Evolutionary conservation across 2,329 filamentous ascomycete species (phyloP).

Genomic region (Onygenales sp.): DNA sequence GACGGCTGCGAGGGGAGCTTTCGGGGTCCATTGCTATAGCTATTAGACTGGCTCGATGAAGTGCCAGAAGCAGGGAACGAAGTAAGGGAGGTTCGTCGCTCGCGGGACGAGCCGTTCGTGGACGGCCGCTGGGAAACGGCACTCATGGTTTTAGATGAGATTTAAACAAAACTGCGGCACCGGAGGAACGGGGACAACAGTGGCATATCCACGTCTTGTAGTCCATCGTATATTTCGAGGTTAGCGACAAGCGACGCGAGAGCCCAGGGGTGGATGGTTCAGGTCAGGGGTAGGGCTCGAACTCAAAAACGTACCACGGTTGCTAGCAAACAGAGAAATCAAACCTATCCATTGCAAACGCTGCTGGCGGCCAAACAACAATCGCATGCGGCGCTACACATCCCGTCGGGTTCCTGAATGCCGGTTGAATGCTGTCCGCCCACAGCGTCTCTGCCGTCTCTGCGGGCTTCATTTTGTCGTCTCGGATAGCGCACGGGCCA

Average conservation of each 20-base stretch:
- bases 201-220: slow-evolving; percentile 3
- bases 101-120: slow-evolving; percentile 26
- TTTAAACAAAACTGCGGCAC: slow-evolving; percentile 11
- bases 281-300: slow-evolving; percentile 5
- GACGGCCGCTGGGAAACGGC: slow-evolving; percentile 29
- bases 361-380: background rate
- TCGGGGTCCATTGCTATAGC: slow-evolving; percentile 39
- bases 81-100: slow-evolving; percentile 49
- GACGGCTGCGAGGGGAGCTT: slow-evolving; percentile 52
- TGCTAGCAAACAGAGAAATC: background rate
- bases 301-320: background rate
- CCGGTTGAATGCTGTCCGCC: background rate
- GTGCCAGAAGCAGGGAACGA: slow-evolving; percentile 46
- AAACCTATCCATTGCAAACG: background rate
- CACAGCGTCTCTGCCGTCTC: background rate
- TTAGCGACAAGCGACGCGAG: background rate
- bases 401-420: background rate
- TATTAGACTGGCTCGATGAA: slow-evolving; percentile 27
- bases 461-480: background rate
- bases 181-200: slow-evolving; percentile 6
- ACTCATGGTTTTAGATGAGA: slow-evolving; percentile 21
- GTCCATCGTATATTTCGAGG: background rate
- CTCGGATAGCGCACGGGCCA: slow-evolving; percentile 6
- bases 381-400: background rate
- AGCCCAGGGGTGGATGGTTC: background rate